These are phyloP conservation scores for Chrysosporium queenslandicum DNA, from an alignment of 2,329 filamentous ascomycete genomes.

Conservation along the genomic window DNA sequence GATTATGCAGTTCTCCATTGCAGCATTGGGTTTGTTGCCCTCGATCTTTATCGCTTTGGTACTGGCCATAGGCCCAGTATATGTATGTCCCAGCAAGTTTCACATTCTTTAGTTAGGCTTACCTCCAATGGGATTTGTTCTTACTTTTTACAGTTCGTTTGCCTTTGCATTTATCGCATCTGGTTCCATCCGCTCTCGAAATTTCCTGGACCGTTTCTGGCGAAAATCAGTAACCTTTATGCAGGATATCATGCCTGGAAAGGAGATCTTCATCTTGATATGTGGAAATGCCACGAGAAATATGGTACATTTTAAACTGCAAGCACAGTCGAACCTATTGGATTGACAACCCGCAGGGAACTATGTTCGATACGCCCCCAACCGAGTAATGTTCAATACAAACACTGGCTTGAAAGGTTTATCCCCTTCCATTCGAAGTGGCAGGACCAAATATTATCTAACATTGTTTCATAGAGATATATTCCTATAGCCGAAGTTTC, in stretches of 20 bases:
- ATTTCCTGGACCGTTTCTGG: constrained; percentile 17
- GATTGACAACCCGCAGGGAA: constrained; percentile 22
- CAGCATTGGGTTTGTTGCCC: no score
- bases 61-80: no score
- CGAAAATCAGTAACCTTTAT: constrained; percentile 13
- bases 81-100: no score
- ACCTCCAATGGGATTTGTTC: no score
- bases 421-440: not conserved
- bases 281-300: constrained; percentile 15
- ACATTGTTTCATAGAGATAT: constrained; percentile 25
- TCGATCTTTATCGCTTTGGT: no score
- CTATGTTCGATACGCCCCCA: constrained; percentile 69
- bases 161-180: no score
- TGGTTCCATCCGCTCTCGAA: constrained; percentile 16
- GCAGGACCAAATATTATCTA: no score
- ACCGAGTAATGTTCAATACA: constrained; percentile 67
- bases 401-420: constrained; percentile 40
- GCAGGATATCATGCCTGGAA: constrained; percentile 7
- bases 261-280: constrained; percentile 15
- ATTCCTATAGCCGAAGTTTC: constrained; percentile 19
- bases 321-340: not conserved
- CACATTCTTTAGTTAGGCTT: no score
- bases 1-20: no score
- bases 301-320: constrained; percentile 27
- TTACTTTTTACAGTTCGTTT: no score